A percentile compares a stretch with the other conserved stretches of the same genome.
Evolutionary conservation across 306 rosid species (phyloP).

Genomic region (Quercus suber): DNA sequence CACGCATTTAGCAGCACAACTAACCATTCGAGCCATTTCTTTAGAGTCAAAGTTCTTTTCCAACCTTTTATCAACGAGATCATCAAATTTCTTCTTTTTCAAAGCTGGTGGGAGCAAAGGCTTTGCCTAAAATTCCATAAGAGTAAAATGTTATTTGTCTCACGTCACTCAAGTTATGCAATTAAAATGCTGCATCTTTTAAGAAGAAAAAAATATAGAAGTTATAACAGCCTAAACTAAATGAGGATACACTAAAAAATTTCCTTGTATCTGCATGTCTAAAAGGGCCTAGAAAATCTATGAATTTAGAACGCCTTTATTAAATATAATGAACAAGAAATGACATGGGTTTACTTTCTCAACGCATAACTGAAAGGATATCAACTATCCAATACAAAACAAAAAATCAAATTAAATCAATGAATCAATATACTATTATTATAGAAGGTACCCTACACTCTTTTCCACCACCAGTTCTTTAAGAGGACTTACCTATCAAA

Average conservation of each 20-base stretch:
- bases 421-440: not conserved
- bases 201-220: not conserved
- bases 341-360: too few relatives aligned
- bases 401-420: not conserved
- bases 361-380: not conserved
- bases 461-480: too few relatives aligned
- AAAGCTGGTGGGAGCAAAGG: conserved; percentile 55
- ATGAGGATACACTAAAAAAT: too few relatives aligned
- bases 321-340: not conserved
- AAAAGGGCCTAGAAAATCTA: not conserved
- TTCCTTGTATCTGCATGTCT: not conserved
- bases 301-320: not conserved
- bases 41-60: conserved; percentile 33
- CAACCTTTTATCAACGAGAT: conserved; percentile 46
- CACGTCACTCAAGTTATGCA: not conserved
- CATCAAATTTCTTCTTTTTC: conserved; percentile 39
- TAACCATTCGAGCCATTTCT: conserved; percentile 51
- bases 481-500: too few relatives aligned
- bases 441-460: not conserved
- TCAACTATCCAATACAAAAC: not conserved
- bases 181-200: not conserved
- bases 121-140: conserved; percentile 52
- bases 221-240: not conserved
- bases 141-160: not conserved
- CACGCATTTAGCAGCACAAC: conserved; percentile 55